A percentile compares a stretch with the other conserved stretches of the same genome.
Conservation (phyloP, 495 filamentous ascomycete genomes). For the Opeltia flavorubescens region DNA sequence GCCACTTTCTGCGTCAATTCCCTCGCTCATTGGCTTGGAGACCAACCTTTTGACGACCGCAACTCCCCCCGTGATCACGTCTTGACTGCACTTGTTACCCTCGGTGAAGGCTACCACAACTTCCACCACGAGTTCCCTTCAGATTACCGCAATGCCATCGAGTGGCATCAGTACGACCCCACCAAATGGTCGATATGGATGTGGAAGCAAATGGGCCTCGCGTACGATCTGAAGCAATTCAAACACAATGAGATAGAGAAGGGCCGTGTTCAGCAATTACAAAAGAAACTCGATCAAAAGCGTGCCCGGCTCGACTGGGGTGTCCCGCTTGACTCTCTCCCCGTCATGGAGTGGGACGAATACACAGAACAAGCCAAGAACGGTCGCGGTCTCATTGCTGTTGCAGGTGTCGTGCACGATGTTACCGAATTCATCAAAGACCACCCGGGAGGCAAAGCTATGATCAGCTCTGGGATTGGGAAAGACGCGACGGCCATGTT, state of each 20-base stretch:
- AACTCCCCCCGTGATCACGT: constrained; percentile 96
- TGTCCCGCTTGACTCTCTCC: constrained; percentile 80
- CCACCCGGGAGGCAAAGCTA: constrained; percentile 90
- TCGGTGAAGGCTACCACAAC: constrained; percentile 96
- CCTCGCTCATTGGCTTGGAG: constrained; percentile 95
- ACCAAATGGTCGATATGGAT: constrained; percentile 96
- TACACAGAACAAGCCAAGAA: constrained; percentile 79
- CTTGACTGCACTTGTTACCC: constrained; percentile 87
- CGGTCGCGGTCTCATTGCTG: constrained; percentile 72
- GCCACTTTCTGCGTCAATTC: constrained; percentile 99
- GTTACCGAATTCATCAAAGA: constrained; percentile 89
- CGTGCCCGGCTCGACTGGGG: constrained; percentile 89
- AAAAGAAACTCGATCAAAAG: constrained; percentile 99
- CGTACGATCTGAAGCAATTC: constrained; percentile 95
- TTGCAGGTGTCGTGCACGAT: constrained; percentile 95
- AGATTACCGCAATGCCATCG: constrained; percentile 95
- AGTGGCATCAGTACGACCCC: constrained; percentile 97
- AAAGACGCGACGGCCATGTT: constrained; percentile 99
- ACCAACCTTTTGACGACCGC: constrained; percentile 98
- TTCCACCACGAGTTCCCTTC: constrained; percentile 99
- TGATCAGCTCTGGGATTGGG: constrained; percentile 84
- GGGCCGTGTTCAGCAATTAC: constrained; percentile 87
- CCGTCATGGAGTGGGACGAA: constrained; percentile 94
- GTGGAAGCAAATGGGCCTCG: constrained; percentile 87
- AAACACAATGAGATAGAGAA: constrained; percentile 97